These are phyloP conservation scores for Diaporthe sp. DNA, from an alignment of 2,329 filamentous ascomycete genomes.

Conservation along the genomic window DNA sequence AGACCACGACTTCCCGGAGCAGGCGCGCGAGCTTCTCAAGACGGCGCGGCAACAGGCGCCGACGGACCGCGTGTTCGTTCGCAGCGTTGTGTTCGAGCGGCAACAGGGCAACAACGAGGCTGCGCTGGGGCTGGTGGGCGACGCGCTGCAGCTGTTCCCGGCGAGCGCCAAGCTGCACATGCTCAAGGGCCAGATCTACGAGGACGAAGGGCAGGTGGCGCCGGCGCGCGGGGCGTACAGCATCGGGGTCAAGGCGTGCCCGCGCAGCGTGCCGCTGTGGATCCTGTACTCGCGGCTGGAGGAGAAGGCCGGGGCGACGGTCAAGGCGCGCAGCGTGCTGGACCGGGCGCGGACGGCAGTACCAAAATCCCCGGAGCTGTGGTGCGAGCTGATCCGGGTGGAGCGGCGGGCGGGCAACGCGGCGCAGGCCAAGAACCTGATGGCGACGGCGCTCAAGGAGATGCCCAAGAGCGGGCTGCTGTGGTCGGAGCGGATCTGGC, in stretches of 20 bases:
- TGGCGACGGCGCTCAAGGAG: conserved; percentile 94
- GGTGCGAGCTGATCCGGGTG: conserved; percentile 93
- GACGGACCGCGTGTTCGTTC: conserved; percentile 97
- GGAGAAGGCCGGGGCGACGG: conserved; percentile 83
- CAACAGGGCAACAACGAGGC: conserved; percentile 83
- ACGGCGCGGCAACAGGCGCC: conserved; percentile 89
- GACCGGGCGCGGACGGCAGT: conserved; percentile 91
- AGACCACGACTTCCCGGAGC: conserved; percentile 84
- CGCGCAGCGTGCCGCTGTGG: conserved; percentile 88
- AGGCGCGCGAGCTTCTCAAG: conserved; percentile 84
- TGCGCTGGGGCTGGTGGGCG: conserved; percentile 87
- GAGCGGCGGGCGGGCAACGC: conserved; percentile 89
- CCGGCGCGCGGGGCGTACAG: conserved; percentile 92
- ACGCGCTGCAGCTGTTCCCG: conserved; percentile 89
- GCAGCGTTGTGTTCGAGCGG: conserved; percentile 92
- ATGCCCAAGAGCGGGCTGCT: conserved; percentile 88
- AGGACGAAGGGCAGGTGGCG: conserved; percentile 80
- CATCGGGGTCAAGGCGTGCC: conserved; percentile 87
- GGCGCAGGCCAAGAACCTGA: conserved; percentile 87
- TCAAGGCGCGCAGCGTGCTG: conserved; percentile 94
- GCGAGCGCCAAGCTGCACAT: conserved; percentile 92
- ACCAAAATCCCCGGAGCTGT: conserved; percentile 85
- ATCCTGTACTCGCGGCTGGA: conserved; percentile 90
- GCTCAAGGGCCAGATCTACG: conserved; percentile 99
- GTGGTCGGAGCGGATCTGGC: conserved; percentile 96